Evolutionary conservation across 2,329 filamentous ascomycete genomes (phyloP).

Genomic region (Epichloe brachyelytri): DNA sequence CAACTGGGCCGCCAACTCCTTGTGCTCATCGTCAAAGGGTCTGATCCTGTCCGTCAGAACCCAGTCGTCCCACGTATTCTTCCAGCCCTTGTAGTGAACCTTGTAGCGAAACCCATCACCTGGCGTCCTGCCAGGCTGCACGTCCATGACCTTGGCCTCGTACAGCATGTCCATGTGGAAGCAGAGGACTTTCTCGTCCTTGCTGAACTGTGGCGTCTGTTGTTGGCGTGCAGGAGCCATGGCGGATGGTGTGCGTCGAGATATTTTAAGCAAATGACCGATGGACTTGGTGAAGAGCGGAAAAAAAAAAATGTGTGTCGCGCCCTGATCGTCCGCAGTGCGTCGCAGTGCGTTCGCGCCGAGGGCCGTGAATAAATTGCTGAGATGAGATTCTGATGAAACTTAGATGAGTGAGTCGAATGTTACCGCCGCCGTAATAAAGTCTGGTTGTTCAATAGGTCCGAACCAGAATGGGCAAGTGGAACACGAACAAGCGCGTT

Average conservation of each 20-base stretch:
- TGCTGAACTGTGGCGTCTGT: conserved; percentile 38
- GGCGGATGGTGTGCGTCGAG: conserved; percentile 4
- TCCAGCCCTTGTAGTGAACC: conserved; percentile 99
- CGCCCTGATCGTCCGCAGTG: neutral
- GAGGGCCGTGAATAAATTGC: neutral
- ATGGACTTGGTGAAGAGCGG: neutral
- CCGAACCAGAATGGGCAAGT: neutral
- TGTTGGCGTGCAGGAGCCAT: conserved; percentile 32
- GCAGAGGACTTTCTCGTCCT: conserved; percentile 91
- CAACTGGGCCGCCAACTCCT: conserved; percentile 68
- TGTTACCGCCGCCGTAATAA: neutral
- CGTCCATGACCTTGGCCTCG: conserved; percentile 88
- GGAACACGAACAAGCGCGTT: conserved; percentile 5
- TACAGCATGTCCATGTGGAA: conserved; percentile 97
- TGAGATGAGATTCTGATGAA: neutral
- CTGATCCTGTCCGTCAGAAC: conserved; percentile 85
- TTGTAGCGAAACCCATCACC: conserved; percentile 69
- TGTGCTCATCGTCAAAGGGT: conserved; percentile 91
- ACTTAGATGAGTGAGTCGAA: neutral
- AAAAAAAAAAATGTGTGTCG: neutral
- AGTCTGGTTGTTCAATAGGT: neutral
- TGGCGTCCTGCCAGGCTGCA: conserved; percentile 54
- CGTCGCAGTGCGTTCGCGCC: neutral
- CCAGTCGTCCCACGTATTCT: conserved; percentile 99
- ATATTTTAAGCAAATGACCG: neutral